Conservation (phyloP, 2,329 filamentous ascomycete species). For the Arachnopeziza araneosa region DNA sequence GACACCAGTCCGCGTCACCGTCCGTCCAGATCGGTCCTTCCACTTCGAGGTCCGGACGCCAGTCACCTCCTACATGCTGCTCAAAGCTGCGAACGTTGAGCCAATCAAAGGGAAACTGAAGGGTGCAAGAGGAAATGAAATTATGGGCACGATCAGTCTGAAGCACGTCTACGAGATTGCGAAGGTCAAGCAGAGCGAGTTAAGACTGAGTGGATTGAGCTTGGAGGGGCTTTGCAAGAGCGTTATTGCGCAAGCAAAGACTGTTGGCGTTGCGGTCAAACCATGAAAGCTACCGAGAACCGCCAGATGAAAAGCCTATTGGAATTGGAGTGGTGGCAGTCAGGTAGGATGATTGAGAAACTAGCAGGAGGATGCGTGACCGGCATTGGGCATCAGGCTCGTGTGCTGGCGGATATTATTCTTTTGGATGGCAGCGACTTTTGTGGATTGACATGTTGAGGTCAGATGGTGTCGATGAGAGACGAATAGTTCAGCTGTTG, state of each 20-base stretch:
- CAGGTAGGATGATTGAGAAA: not conserved
- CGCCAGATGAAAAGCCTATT: not conserved
- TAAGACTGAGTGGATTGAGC: constrained; percentile 64
- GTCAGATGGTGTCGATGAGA: too few species aligned
- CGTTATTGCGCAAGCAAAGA: constrained; percentile 69
- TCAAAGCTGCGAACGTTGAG: constrained; percentile 74
- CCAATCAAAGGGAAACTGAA: constrained; percentile 68
- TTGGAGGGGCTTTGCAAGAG: constrained; percentile 68
- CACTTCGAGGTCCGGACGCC: constrained; percentile 90
- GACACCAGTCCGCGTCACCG: constrained; percentile 83
- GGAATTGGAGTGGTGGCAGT: too few species aligned
- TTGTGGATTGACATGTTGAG: too few species aligned
- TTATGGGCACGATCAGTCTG: constrained; percentile 77
- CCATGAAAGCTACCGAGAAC: constrained; percentile 37
- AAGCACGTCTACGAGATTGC: constrained; percentile 99
- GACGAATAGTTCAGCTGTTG: too few species aligned
- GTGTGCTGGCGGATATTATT: too few species aligned
- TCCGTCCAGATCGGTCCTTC: constrained; percentile 90
- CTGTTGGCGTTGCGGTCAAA: constrained; percentile 67
- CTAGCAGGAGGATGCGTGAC: too few species aligned
- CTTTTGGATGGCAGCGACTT: too few species aligned
- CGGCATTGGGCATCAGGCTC: too few species aligned
- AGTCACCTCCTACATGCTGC: constrained; percentile 84
- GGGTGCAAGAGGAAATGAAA: constrained; percentile 68
- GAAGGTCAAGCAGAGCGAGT: constrained; percentile 83